Evolutionary conservation across 2,329 filamentous ascomycete genomes (phyloP).

Genomic region (Scolecobasidium constrictum): DNA sequence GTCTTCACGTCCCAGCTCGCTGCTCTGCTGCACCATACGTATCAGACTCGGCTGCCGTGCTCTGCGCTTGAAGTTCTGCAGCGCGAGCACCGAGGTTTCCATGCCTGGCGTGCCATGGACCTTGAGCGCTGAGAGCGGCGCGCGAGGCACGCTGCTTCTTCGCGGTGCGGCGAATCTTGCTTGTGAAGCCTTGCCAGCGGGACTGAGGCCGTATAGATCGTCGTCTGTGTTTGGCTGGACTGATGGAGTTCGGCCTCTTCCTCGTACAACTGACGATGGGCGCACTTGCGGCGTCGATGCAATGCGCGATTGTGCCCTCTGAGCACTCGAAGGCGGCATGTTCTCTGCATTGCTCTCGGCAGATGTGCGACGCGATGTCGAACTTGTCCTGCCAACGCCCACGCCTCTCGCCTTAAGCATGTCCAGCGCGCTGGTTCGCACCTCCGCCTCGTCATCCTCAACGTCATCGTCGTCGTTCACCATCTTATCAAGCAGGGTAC

Average conservation of each 20-base stretch:
- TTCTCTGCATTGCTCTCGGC: too few species aligned
- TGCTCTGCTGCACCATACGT: conserved; percentile 35
- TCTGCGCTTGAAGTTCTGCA: conserved; percentile 39
- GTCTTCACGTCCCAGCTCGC: conserved; percentile 29
- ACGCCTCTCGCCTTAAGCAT: conserved; percentile 22
- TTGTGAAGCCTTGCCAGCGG: conserved; percentile 6
- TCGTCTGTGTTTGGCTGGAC: conserved; percentile 4
- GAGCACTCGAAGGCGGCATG: too few species aligned
- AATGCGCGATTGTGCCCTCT: conserved; percentile 5
- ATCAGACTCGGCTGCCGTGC: conserved; percentile 38
- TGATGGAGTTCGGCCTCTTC: conserved; percentile 3
- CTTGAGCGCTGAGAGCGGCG: conserved; percentile 4
- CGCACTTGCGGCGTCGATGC: not conserved
- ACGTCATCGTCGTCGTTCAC: conserved; percentile 15
- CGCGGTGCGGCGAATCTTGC: conserved; percentile 1
- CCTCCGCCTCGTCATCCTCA: conserved; percentile 17
- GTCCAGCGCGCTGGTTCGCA: conserved; percentile 18
- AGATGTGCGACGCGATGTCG: too few species aligned
- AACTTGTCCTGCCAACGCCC: too few species aligned
- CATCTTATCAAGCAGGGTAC: conserved; percentile 4
- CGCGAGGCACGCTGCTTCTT: not conserved
- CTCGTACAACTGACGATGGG: not conserved
- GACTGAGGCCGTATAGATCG: conserved; percentile 10
- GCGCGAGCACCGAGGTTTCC: conserved; percentile 36
- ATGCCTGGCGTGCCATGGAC: conserved; percentile 28